Evolutionary conservation across 2,329 filamentous ascomycete species (phyloP).

Genomic region (Lasiodiplodia theobromae): DNA sequence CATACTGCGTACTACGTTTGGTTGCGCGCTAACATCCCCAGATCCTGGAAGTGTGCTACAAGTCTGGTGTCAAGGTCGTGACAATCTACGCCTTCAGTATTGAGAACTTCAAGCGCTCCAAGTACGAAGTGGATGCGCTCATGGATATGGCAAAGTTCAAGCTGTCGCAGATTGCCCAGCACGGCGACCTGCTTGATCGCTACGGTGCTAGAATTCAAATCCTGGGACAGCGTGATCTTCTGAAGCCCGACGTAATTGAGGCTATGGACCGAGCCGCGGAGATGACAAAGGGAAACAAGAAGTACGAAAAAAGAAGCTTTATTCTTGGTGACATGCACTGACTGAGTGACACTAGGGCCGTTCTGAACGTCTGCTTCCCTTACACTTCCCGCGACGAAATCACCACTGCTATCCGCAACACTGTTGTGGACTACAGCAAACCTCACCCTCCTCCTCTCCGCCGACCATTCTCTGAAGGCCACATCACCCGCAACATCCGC

Average conservation of each 20-base stretch:
- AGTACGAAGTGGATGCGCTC: conserved; percentile 93
- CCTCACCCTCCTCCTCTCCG: conserved; percentile 65
- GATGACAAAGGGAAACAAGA: conserved; percentile 85
- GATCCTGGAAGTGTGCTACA: conserved; percentile 98
- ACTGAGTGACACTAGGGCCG: conserved; percentile 53
- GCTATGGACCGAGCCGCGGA: conserved; percentile 86
- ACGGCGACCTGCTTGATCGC: conserved; percentile 89
- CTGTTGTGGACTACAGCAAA: conserved; percentile 84
- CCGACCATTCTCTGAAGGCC: conserved; percentile 83
- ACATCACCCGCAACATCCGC: conserved; percentile 85
- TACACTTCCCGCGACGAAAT: conserved; percentile 98
- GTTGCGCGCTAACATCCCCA: conserved; percentile 33
- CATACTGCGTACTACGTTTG: conserved; percentile 3
- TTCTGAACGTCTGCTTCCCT: conserved; percentile 95
- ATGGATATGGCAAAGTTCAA: conserved; percentile 99
- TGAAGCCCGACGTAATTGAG: conserved; percentile 86
- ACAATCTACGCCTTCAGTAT: conserved; percentile 99
- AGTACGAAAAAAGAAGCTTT: conserved; percentile 55
- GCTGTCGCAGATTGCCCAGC: conserved; percentile 86
- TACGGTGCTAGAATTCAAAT: conserved; percentile 90
- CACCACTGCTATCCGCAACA: conserved; percentile 84
- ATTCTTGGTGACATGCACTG: not conserved
- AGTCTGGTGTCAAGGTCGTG: conserved; percentile 93
- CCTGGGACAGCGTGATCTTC: conserved; percentile 81
- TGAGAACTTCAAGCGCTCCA: conserved; percentile 97